Conservation (phyloP, 345 rosid species). For the Anastatica hierochuntica region DNA sequence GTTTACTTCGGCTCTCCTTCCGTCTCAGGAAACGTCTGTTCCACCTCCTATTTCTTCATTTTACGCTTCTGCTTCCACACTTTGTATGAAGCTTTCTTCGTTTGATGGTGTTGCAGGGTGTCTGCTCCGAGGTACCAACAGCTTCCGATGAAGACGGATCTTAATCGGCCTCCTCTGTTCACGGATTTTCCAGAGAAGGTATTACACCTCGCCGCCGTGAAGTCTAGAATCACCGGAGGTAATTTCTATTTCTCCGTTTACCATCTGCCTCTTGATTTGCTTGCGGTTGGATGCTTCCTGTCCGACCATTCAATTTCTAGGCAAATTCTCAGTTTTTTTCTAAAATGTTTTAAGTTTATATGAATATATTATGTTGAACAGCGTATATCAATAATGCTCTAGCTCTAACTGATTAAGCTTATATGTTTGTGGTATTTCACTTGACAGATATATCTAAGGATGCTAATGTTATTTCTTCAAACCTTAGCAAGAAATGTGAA, state of each 20-base stretch:
- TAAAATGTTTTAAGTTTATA: neutral
- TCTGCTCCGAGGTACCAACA: slow-evolving; percentile 70
- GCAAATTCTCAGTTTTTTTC: too few relatives aligned
- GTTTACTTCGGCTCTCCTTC: slow-evolving; percentile 62
- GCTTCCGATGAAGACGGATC: slow-evolving; percentile 83
- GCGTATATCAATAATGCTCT: neutral
- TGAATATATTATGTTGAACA: neutral
- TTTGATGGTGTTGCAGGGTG: slow-evolving; percentile 34
- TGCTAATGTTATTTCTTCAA: slow-evolving; percentile 52
- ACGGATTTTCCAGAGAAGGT: slow-evolving; percentile 50
- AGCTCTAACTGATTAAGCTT: neutral
- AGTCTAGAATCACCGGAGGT: slow-evolving; percentile 64
- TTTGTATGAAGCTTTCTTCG: too few relatives aligned
- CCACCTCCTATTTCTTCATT: neutral
- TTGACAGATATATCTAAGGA: slow-evolving; percentile 60
- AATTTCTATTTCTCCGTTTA: neutral
- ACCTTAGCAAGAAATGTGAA: slow-evolving; percentile 66
- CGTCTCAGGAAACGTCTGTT: slow-evolving; percentile 52
- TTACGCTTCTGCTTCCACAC: too few relatives aligned
- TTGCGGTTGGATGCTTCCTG: neutral
- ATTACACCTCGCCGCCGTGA: slow-evolving; percentile 62
- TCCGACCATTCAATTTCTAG: neutral
- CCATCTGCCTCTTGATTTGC: too few relatives aligned
- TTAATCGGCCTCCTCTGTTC: slow-evolving; percentile 66
- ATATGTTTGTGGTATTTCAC: neutral